Base-by-base conservation (phyloP, 2,329 filamentous ascomycete species). In the Penicillium sp. region DNA sequence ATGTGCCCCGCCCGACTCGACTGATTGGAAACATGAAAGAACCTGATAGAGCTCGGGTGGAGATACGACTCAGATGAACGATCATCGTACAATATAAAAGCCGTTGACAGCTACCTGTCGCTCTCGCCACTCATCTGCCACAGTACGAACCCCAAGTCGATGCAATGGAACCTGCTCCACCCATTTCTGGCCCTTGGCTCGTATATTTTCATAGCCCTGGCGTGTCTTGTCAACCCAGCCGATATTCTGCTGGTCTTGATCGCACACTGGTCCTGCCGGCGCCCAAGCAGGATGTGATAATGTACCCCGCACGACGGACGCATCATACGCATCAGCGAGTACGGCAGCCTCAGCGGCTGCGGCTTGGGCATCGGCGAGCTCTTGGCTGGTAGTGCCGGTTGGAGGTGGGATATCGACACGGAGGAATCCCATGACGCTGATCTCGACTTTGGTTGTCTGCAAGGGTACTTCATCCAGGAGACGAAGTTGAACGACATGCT, bases 381-480 rank as follows among this genome's bases (percentile, higher is more conserved):
- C 64, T 31, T 61, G 58, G 17, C 54, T 61, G 3, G 54, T 65
- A 6, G 35, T 59, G 7, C 62, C 61, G 2, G 56, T 45, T 1
- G 66, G 68, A 8, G 64, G 64, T 25, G 67, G 65, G 5, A 71
- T 61, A 3, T 70, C 68, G 0, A 78, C 74, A 31, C 83, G 83
- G 1, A 90, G 69, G 38, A 84, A 87, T 0, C 84, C 87, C 84
- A 90, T 85, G 3, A 89, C 69, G 1, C 86, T 71, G 5, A 89
- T 69, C 31, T 84, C 80, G 2, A 90, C 68, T 38, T 83, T 80
- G 4, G 22, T 53, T 17, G 63, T 49, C 25, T 61, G 64, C 14
- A 64, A 37, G 8, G 57, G 64, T 5, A 67, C 45, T 0, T 75
- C 70, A 14, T 73, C 70, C 1, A 75, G 48, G 4, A 74, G 58